Percentiles rank a stretch among this genome's conserved stretches.
Evolutionary conservation across 345 rosid species (phyloP).

Genomic region (Camelina sativa): DNA sequence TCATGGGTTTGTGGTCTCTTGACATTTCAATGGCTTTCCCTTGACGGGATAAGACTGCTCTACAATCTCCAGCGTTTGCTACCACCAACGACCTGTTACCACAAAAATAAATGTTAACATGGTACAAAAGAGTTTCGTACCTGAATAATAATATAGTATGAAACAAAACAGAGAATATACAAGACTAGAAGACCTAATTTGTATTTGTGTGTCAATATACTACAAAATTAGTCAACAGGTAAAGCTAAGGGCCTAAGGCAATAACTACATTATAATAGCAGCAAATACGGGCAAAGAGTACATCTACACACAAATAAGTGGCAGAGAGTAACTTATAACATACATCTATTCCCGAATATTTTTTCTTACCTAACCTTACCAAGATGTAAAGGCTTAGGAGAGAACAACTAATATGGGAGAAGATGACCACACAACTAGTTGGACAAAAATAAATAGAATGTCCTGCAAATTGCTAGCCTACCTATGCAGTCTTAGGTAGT

Average conservation of each 20-base stretch:
- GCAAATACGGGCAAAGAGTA: not conserved
- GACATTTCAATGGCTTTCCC: slow-evolving; percentile 91
- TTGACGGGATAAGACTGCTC: slow-evolving; percentile 78
- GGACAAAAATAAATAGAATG: not conserved
- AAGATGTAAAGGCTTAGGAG: slow-evolving; percentile 5
- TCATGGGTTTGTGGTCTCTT: slow-evolving; percentile 82
- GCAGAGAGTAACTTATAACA: too few species aligned
- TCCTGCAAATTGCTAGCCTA: slow-evolving; percentile 8
- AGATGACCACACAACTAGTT: slow-evolving; percentile 5
- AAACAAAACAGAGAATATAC: not conserved
- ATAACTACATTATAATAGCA: slow-evolving; percentile 13
- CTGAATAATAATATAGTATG: not conserved
- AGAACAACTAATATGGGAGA: slow-evolving; percentile 1
- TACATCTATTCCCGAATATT: not conserved
- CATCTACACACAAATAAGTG: not conserved
- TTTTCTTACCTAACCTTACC: not conserved
- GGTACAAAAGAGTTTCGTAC: not conserved
- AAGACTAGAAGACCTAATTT: slow-evolving; percentile 2
- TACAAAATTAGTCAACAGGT: slow-evolving; percentile 2
- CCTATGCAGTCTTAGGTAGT: slow-evolving; percentile 15
- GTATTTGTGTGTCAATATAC: not conserved
- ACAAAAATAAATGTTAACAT: slow-evolving; percentile 22
- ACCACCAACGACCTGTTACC: slow-evolving; percentile 69
- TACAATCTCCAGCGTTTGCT: slow-evolving; percentile 93
- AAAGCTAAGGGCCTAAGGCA: not conserved